A percentile compares a stretch with the other conserved stretches of the same genome.
These are phyloP conservation scores for Suillus weaverae DNA, from an alignment of 768 basidiomycete species.

Conservation along the genomic window DNA sequence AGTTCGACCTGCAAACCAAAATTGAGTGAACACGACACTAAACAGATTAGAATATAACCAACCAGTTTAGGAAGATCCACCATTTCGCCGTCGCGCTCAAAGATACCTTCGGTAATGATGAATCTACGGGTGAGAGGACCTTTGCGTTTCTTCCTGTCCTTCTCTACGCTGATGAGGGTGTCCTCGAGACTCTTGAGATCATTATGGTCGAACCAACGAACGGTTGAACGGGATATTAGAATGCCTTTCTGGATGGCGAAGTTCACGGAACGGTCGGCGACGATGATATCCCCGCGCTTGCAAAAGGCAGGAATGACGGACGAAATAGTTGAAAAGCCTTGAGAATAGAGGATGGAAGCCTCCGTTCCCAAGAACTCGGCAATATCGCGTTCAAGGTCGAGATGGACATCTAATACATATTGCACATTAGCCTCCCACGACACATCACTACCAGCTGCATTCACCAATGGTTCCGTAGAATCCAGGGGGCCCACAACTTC, in stretches of 20 bases:
- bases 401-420: slow-evolving; percentile 75
- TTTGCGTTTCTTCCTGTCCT: slow-evolving; percentile 84
- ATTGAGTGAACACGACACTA: slow-evolving; percentile 2
- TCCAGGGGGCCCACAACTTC: slow-evolving; percentile 93
- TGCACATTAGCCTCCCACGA: slow-evolving; percentile 7
- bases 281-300: slow-evolving; percentile 96
- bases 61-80: slow-evolving; percentile 90
- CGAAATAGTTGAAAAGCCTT: slow-evolving; percentile 87
- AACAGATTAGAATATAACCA: slow-evolving; percentile 27
- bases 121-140: slow-evolving; percentile 85
- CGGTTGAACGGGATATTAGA: slow-evolving; percentile 86
- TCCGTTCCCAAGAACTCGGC: slow-evolving; percentile 91
- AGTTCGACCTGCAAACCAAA: slow-evolving; percentile 70
- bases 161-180: slow-evolving; percentile 78
- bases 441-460: slow-evolving; percentile 25
- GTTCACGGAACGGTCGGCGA: slow-evolving; percentile 96
- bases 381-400: slow-evolving; percentile 84
- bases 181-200: slow-evolving; percentile 90
- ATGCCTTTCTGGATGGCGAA: slow-evolving; percentile 96
- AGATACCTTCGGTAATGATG: slow-evolving; percentile 96
- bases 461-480: slow-evolving; percentile 95
- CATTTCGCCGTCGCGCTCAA: slow-evolving; percentile 93
- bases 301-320: slow-evolving; percentile 97
- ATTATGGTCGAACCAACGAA: slow-evolving; percentile 97
- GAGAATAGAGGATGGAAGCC: slow-evolving; percentile 88